A percentile compares a stretch with the other conserved stretches of the same genome.
These are phyloP conservation scores for Huntiella bhutanensis DNA, from an alignment of 2,329 filamentous ascomycete genomes.

Conservation along the genomic window DNA sequence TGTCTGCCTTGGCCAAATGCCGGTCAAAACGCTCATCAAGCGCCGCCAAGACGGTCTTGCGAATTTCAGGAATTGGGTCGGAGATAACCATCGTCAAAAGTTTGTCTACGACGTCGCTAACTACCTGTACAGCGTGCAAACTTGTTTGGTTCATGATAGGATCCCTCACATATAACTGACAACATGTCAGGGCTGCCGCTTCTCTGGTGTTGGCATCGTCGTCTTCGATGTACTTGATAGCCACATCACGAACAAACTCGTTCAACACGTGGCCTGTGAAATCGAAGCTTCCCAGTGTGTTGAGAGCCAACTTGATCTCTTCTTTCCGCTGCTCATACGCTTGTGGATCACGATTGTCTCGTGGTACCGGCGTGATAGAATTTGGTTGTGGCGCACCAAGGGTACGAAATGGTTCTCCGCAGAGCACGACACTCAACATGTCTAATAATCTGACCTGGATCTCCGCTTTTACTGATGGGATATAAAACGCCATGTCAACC, in stretches of 20 bases:
- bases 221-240: slow-evolving; percentile 93
- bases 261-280: slow-evolving; percentile 83
- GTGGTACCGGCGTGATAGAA: slow-evolving; percentile 61
- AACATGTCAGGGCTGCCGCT: slow-evolving; percentile 88
- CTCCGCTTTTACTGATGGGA: slow-evolving; percentile 76
- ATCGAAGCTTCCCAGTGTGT: slow-evolving; percentile 95
- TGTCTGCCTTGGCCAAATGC: slow-evolving; percentile 92
- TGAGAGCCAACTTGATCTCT: slow-evolving; percentile 81
- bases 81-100: slow-evolving; percentile 87
- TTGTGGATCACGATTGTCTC: slow-evolving; percentile 68
- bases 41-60: slow-evolving; percentile 70
- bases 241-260: slow-evolving; percentile 95
- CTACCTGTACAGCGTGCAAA: slow-evolving; percentile 88
- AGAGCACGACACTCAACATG: slow-evolving; percentile 85
- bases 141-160: slow-evolving; percentile 97
- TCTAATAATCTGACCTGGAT: slow-evolving; percentile 90
- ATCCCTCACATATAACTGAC: slow-evolving; percentile 90
- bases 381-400: slow-evolving; percentile 75
- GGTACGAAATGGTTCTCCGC: slow-evolving; percentile 78
- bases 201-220: slow-evolving; percentile 87
- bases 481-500: slow-evolving; percentile 97
- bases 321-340: slow-evolving; percentile 64
- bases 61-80: slow-evolving; percentile 75
- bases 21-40: slow-evolving; percentile 88
- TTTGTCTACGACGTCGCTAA: slow-evolving; percentile 94